Base-by-base conservation (phyloP, 2,329 filamentous ascomycete species). In the Fusarium poae region DNA sequence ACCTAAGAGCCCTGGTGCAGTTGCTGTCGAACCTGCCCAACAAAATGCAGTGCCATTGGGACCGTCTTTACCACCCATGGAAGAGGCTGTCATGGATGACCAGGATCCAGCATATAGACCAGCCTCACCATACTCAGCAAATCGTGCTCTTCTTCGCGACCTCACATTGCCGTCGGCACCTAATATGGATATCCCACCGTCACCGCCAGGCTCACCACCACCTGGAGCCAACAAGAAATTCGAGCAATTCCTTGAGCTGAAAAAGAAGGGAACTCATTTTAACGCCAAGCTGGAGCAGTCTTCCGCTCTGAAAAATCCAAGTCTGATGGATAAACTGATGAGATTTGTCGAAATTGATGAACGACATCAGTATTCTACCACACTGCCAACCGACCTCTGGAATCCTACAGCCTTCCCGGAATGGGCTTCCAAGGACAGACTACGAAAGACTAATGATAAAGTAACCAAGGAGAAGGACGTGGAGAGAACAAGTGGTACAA, bases 261-360 rank as follows among this genome's bases (percentile, higher is more conserved):
- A 96, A 80, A 89, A 88, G 74, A 88, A 90, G 67, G 90, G 90
- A 6, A 84, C 89, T 18, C 92, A 96, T 79, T 95, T 95, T 83
- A 94, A 96, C 77, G 83, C 88, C 72, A 89, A 91, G 65, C 82
- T 96, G 11, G 87, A 91, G 35, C 84, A 85, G 59, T 91, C 90
- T 1, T 80, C 86, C 1, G 88, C 91, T 10, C 81, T 94, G 61
- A 86, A 87, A 52, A 95, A 95, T 75, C 92, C 92, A 4, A 87
- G 86, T 42, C 81, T 94, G 54, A 86, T 89, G 78, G 88, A 91
- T 66, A 93, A 92, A 79, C 82, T 95, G 57, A 84, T 93, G 81
- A 84, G 83, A 25, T 94, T 93, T 79, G 89, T 90, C 11, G 81
- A 78, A 23, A 72, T 83, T 46, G 76, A 77, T 43, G 77, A 79